These are phyloP conservation scores for Striga asiatica DNA, from an alignment of 257 asterid species.

Conservation along the genomic window DNA sequence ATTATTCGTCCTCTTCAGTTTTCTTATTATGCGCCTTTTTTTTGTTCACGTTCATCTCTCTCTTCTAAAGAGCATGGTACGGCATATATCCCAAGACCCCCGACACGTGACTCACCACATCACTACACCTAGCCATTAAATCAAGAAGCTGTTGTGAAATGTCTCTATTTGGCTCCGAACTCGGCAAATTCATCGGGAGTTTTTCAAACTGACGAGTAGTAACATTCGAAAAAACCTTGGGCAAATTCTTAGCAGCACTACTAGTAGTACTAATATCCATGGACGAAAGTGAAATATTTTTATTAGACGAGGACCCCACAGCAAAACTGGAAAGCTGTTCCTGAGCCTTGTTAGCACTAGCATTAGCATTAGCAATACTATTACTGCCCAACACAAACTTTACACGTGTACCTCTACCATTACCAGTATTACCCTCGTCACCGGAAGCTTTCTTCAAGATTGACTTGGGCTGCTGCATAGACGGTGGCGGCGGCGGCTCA, in stretches of 20 bases:
- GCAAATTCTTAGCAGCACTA: slow-evolving; percentile 50
- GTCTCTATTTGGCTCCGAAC: slow-evolving; percentile 26
- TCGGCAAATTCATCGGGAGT: slow-evolving; percentile 27
- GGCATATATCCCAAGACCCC: slow-evolving; percentile 60
- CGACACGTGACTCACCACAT: slow-evolving; percentile 51
- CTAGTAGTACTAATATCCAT: slow-evolving; percentile 26
- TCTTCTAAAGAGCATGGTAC: slow-evolving; percentile 58
- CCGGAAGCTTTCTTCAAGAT: slow-evolving; percentile 64
- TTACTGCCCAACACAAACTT: slow-evolving; percentile 71
- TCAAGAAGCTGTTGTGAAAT: slow-evolving; percentile 60
- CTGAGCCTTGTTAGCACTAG: slow-evolving; percentile 7
- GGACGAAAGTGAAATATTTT: neutral
- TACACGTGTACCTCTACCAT: slow-evolving; percentile 59
- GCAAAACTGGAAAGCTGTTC: slow-evolving; percentile 32
- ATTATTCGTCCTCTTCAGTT: no score
- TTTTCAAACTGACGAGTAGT: slow-evolving; percentile 30
- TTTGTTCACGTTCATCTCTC: no score
- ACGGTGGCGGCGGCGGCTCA: no score
- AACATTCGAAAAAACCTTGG: slow-evolving; percentile 32
- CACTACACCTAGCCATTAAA: slow-evolving; percentile 58
- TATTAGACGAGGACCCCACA: neutral
- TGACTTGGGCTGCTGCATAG: slow-evolving; percentile 75
- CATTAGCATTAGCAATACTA: no score
- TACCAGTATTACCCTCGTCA: slow-evolving; percentile 44
- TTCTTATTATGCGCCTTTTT: no score